Evolutionary conservation across 768 basidiomycete genomes (phyloP).

Genomic region (Termitomyces titanicus): DNA sequence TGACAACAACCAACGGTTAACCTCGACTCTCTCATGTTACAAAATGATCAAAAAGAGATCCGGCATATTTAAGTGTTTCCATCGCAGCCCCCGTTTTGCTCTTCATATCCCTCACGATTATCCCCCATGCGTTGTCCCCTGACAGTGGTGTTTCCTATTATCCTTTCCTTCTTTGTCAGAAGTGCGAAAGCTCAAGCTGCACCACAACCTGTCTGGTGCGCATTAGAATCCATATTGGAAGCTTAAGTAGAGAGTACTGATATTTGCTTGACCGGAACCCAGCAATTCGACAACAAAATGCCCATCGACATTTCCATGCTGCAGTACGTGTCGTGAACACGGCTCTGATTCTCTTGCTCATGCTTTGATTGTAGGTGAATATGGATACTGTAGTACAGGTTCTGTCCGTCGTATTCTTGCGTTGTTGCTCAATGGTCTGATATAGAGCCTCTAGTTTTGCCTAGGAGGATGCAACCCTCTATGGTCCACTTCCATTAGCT

Average conservation of each 20-base stretch:
- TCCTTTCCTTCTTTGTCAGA: conserved; percentile 11
- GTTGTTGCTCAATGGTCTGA: conserved; percentile 1
- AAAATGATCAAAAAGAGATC: conserved; percentile 11
- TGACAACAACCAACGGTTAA: conserved; percentile 6
- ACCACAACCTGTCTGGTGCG: not conserved
- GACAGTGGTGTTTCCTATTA: conserved; percentile 8
- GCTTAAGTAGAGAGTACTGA: not conserved
- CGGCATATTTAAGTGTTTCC: conserved; percentile 2
- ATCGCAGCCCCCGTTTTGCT: not conserved
- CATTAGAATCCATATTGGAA: not conserved
- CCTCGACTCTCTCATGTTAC: conserved; percentile 2
- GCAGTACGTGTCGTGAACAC: conserved; percentile 35
- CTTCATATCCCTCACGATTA: not conserved
- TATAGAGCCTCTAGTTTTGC: conserved; percentile 52
- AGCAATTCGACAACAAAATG: conserved; percentile 45
- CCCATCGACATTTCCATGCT: conserved; percentile 44
- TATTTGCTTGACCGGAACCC: not conserved
- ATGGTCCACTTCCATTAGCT: conserved; percentile 54
- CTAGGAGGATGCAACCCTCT: conserved; percentile 87
- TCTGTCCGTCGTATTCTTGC: conserved; percentile 29
- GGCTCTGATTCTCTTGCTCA: not conserved
- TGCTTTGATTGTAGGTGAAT: conserved; percentile 37
- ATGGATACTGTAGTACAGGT: conserved; percentile 47
- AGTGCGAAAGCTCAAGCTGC: conserved; percentile 3
- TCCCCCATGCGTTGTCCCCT: conserved; percentile 11